Percentiles rank a stretch among this genome's conserved stretches.
These are phyloP conservation scores for Prototheca cutis DNA, from an alignment of 163 green algal species.

Conservation along the genomic window DNA sequence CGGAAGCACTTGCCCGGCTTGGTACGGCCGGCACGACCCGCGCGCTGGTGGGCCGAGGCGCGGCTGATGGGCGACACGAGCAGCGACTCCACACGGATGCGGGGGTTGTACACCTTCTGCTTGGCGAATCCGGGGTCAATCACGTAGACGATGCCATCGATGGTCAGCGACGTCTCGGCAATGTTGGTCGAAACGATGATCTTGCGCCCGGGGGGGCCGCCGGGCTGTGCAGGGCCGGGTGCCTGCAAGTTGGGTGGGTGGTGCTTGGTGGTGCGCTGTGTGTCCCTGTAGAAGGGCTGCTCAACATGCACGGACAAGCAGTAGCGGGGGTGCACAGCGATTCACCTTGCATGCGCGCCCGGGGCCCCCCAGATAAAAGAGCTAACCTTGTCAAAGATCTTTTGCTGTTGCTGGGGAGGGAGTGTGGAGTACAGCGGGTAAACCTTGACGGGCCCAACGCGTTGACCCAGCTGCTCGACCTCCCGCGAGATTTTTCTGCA, in stretches of 20 bases:
- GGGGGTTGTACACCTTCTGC: constrained; percentile 99
- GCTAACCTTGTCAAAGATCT: constrained; percentile 85
- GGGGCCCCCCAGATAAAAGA: not conserved
- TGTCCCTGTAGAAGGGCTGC: no score
- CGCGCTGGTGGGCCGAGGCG: constrained; percentile 88
- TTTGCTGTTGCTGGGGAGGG: constrained; percentile 89
- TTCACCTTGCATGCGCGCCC: not conserved
- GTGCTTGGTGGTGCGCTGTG: no score
- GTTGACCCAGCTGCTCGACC: constrained; percentile 15
- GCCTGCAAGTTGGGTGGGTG: constrained; percentile 39
- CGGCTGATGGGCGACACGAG: constrained; percentile 95
- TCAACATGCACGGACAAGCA: no score
- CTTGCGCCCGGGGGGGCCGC: constrained; percentile 78
- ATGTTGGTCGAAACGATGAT: constrained; percentile 99
- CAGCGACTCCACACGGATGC: constrained; percentile 92
- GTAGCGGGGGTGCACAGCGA: no score
- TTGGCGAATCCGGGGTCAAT: constrained; percentile 99
- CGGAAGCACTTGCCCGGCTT: constrained; percentile 96
- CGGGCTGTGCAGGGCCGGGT: constrained; percentile 41
- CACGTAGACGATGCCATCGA: constrained; percentile 99
- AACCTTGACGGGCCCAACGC: constrained; percentile 81
- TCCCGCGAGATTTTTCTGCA: constrained; percentile 18
- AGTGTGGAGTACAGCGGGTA: constrained; percentile 96
- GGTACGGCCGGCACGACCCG: constrained; percentile 88
- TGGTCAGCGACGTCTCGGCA: constrained; percentile 97